Evolutionary conservation across 2,329 filamentous ascomycete species (phyloP).

Genomic region (Alternaria sp.): DNA sequence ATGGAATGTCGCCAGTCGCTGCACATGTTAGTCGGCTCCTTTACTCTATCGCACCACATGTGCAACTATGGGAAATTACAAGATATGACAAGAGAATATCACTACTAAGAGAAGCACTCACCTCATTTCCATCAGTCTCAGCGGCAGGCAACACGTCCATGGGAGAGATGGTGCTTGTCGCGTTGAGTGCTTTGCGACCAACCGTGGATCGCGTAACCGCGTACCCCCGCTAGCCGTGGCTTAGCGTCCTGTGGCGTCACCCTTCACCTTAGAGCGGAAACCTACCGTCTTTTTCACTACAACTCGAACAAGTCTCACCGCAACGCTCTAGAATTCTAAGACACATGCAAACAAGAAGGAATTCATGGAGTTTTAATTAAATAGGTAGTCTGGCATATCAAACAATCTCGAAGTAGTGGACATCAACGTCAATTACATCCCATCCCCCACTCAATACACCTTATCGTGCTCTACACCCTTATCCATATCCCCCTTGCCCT

Average conservation of each 20-base stretch:
- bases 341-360: no score
- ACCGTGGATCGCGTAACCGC: slow-evolving; percentile 8
- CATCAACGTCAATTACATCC: no score
- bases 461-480: slow-evolving; percentile 12
- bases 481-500: slow-evolving; percentile 29
- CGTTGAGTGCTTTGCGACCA: slow-evolving; percentile 23
- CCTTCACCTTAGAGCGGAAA: neutral
- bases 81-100: neutral
- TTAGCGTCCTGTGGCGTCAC: slow-evolving; percentile 11
- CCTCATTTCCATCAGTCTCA: slow-evolving; percentile 22
- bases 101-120: slow-evolving; percentile 14
- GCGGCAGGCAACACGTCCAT: slow-evolving; percentile 27
- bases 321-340: no score
- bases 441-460: neutral
- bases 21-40: slow-evolving; percentile 16
- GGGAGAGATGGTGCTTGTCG: slow-evolving; percentile 20
- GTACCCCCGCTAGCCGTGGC: slow-evolving; percentile 14
- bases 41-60: neutral
- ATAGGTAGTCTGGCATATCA: no score
- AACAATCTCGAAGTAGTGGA: neutral
- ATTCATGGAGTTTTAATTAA: no score
- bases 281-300: no score
- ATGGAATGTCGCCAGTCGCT: slow-evolving; percentile 23
- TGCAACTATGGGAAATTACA: neutral
- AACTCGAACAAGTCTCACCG: no score